Evolutionary conservation across 495 filamentous ascomycete genomes (phyloP), one percentile per base, ranked within the genome.

Genomic region (Sporormia fimetaria): DNA sequence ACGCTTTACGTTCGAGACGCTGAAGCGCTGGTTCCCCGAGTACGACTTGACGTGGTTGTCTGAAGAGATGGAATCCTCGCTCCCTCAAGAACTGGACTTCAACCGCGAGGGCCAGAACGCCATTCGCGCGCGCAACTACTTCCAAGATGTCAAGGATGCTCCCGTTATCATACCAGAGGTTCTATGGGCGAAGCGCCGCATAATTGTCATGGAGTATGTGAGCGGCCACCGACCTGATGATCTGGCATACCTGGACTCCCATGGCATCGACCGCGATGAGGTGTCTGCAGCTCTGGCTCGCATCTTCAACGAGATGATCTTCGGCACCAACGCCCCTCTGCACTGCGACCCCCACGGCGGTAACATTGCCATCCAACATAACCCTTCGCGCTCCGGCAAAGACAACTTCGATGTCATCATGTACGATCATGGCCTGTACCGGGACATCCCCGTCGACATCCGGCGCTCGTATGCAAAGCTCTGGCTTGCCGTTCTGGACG

Each of bases 301-400:
- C 33, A 87, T 95, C 40, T 99, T 99, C 71, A 99, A 99, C 65
- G 87, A 94, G 59, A 99, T 99, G 92, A 94, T 99, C 42, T 99
- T 99, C 52, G 88, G 90, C 21, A 75, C 78, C 33, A 67, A 79
- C 44, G 87, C 90, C 2, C 83, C 88, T 0, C 67, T 99, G 23
- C 92, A 99, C 64, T 99, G 92, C 60, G 92, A 99, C 56, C 92
- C 92, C 2, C 92, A 99, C 55, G 90, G 87, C 38, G 92, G 92
- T 21, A 99, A 99, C 58, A 83, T 96, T 21, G 90, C 92, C 20
- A 86, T 99, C 45, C 76, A 90, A 20, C 73, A 76, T 52, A 87
- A 86, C 51, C 49, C 63, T 11, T 60, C 58, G 4, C 65, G 75
- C 20, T 59, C 68, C 12, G 61, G 64, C 22, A 74, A 73, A n/a